Percentiles rank a stretch among this genome's conserved stretches.
Evolutionary conservation across 495 filamentous ascomycete species (phyloP).

Genomic region (Chlorociboria aeruginascens): DNA sequence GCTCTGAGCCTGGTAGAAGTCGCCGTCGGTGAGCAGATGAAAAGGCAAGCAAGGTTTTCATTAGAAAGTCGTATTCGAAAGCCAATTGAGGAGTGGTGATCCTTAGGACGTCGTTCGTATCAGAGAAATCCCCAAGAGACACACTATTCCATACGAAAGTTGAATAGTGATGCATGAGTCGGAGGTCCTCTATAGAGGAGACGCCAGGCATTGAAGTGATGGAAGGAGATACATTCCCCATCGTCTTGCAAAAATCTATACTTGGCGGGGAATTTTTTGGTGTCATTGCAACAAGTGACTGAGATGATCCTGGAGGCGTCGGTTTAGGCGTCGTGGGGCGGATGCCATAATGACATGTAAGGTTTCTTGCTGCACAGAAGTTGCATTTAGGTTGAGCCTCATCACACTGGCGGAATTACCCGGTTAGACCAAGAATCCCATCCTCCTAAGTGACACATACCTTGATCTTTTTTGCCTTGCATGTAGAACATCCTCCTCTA

Average conservation of each 20-base stretch:
- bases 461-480: slow-evolving; percentile 36
- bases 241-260: not conserved
- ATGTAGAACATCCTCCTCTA: slow-evolving; percentile 32
- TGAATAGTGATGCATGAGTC: slow-evolving; percentile 14
- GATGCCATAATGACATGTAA: slow-evolving; percentile 29
- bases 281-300: not conserved
- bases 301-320: slow-evolving; percentile 2
- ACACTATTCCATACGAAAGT: slow-evolving; percentile 5
- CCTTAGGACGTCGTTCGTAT: slow-evolving; percentile 23
- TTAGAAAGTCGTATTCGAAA: slow-evolving; percentile 34
- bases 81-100: slow-evolving; percentile 33
- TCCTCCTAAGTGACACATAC: slow-evolving; percentile 5
- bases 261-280: not conserved
- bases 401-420: slow-evolving; percentile 28
- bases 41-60: slow-evolving; percentile 36
- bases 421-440: not conserved
- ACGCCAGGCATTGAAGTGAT: slow-evolving; percentile 9
- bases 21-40: slow-evolving; percentile 30
- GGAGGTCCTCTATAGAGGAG: slow-evolving; percentile 5
- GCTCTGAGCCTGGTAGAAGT: slow-evolving; percentile 14
- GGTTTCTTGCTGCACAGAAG: slow-evolving; percentile 30
- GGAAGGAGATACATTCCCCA: not conserved
- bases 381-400: slow-evolving; percentile 34
- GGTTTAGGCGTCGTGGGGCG: slow-evolving; percentile 1
- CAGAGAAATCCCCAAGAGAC: not conserved